Conservation (phyloP, 1,284 basidiomycete species). For the Puccinia hordei region DNA sequence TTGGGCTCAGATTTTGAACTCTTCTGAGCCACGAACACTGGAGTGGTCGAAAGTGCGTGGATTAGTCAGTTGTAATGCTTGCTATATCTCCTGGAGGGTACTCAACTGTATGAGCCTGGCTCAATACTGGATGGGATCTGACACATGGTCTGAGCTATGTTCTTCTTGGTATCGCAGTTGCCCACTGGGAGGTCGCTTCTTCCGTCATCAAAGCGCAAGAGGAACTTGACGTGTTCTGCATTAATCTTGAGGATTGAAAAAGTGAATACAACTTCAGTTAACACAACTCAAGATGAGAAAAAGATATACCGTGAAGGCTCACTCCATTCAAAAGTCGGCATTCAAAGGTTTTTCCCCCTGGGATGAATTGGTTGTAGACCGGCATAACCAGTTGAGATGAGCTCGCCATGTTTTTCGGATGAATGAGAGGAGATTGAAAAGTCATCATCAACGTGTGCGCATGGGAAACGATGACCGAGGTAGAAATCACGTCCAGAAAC, state of each 20-base stretch:
- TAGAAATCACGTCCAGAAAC: slow-evolving; percentile 27
- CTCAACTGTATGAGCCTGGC: slow-evolving; percentile 35
- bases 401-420: not conserved
- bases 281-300: not conserved
- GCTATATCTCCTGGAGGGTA: not conserved
- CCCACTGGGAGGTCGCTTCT: slow-evolving; percentile 16
- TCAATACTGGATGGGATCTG: slow-evolving; percentile 27
- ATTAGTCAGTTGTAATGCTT: not conserved
- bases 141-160: slow-evolving; percentile 21
- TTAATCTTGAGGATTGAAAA: not conserved
- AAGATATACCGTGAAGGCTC: not conserved
- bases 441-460: not conserved
- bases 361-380: slow-evolving; percentile 16
- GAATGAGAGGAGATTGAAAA: not conserved
- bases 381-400: slow-evolving; percentile 2
- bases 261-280: not conserved
- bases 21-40: slow-evolving; percentile 24
- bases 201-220: slow-evolving; percentile 11
- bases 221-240: slow-evolving; percentile 12
- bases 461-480: slow-evolving; percentile 24
- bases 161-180: slow-evolving; percentile 6
- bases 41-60: not conserved
- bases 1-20: not conserved
- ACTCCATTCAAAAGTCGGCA: slow-evolving; percentile 29
- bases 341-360: slow-evolving; percentile 7